Conservation (phyloP, 2,329 filamentous ascomycete genomes). For the Colletotrichum agaves region DNA sequence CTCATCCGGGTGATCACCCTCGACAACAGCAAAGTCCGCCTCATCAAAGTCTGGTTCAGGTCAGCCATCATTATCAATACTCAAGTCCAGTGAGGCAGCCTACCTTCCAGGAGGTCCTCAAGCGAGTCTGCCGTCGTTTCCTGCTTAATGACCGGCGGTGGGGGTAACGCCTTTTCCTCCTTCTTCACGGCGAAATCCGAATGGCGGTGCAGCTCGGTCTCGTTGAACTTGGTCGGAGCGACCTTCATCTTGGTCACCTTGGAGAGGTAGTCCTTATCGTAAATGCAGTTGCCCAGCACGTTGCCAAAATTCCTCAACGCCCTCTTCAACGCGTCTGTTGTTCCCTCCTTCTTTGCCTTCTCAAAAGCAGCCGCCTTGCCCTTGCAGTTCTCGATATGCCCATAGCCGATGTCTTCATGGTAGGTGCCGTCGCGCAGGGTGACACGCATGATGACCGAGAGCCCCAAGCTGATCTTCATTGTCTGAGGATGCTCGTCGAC, state of each 20-base stretch:
- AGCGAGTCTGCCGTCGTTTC: conserved; percentile 57
- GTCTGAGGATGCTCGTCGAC: conserved; percentile 86
- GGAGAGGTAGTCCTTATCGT: conserved; percentile 92
- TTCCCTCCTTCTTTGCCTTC: conserved; percentile 98
- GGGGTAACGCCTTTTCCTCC: conserved; percentile 39
- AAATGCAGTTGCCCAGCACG: conserved; percentile 96
- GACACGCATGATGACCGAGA: conserved; percentile 91
- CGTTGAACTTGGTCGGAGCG: conserved; percentile 79
- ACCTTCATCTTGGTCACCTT: conserved; percentile 93
- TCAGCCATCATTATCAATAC: neutral
- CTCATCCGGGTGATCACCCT: conserved; percentile 81
- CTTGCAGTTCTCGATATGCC: conserved; percentile 95
- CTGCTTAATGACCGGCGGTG: conserved; percentile 42
- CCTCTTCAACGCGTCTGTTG: conserved; percentile 92
- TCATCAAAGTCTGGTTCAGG: conserved; percentile 72
- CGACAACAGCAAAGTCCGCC: conserved; percentile 76
- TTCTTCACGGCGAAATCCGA: conserved; percentile 77
- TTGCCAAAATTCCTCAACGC: conserved; percentile 94
- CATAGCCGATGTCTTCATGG: conserved; percentile 97
- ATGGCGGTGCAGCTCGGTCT: conserved; percentile 84
- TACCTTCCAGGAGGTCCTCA: conserved; percentile 63
- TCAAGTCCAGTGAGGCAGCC: conserved; percentile 31
- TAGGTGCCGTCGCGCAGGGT: conserved; percentile 94
- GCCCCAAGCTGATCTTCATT: conserved; percentile 82
- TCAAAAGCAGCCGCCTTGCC: conserved; percentile 96